Base-by-base conservation (phyloP, 2,329 filamentous ascomycete species). In the Trichoderma simmonsii region DNA sequence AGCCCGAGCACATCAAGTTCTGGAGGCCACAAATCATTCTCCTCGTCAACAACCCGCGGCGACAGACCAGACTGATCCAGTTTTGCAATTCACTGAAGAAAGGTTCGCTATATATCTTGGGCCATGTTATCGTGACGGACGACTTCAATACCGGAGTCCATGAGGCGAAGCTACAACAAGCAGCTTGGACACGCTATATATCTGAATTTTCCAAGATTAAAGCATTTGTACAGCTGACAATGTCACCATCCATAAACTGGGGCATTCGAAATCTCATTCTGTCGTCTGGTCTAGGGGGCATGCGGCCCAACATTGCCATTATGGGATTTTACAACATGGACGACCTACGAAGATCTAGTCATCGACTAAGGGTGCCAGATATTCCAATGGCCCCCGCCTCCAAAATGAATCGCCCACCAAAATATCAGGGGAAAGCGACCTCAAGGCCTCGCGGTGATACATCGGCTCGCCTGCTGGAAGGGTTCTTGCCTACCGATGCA, bases 1-100 rank as follows among this genome's bases (percentile, higher is more conserved):
- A 90, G 64, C 93, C 93, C 43, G 94, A 97, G 77, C 94, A 97
- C 78, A 94, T 97, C 80, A 97, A 97, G 78, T 97, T 97, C 79
- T 97, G 94, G 94, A 87, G 94, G 66, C 94, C 94, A 0, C 94
- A 97, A 75, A 95, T 97, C 57, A 88, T 97, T 62, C 85, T 97
- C 0, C 88, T 97, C 68, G 89, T 96, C 74, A 96, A 95, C 78
- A 89, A 96, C 76, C 92, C 93, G 4, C 87, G 94, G n/a, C 88
- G 87, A 6, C 93, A 96, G 78, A 94, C 92, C 68, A 91, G 93
- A 56, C 86, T 97, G 54, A 95, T 97, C 3, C 93, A 95, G 72
- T 97, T 97, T 76, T 97, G 94, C 82, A 97, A 97, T 79, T 94
- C 93, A 0, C 83, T 97, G 79, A 97, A 97, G 79, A 97, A 97